Percentiles rank a stretch among this genome's conserved stretches.
Evolutionary conservation across 768 basidiomycete species (phyloP).

Genomic region (Filobasidium floriforme): DNA sequence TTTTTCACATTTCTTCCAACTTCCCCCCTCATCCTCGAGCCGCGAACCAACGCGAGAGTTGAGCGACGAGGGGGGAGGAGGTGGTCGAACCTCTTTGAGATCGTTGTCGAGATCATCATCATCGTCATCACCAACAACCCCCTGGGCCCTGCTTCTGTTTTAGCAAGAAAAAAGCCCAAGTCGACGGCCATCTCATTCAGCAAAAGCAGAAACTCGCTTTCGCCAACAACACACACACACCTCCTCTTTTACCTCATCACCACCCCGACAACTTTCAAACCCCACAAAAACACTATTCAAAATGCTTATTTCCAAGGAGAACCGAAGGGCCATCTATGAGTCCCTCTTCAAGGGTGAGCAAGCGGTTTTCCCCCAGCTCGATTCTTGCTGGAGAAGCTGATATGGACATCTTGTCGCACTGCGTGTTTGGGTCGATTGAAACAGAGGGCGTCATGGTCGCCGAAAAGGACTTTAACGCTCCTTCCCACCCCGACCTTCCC

Average conservation of each 20-base stretch:
- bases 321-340: slow-evolving; percentile 94
- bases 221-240: neutral
- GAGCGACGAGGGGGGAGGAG: too few species aligned
- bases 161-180: slow-evolving; percentile 23
- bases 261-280: slow-evolving; percentile 13
- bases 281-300: slow-evolving; percentile 24
- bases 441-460: slow-evolving; percentile 97
- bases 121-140: neutral
- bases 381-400: too few species aligned
- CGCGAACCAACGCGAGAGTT: neutral
- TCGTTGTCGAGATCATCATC: too few species aligned
- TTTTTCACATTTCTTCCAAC: neutral
- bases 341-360: slow-evolving; percentile 96
- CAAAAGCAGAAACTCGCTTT: slow-evolving; percentile 4
- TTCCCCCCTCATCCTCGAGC: neutral
- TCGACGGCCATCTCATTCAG: slow-evolving; percentile 21
- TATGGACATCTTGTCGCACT: too few species aligned
- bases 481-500: slow-evolving; percentile 80
- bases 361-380: too few species aligned
- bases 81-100: too few species aligned
- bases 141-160: neutral
- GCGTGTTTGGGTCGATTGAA: neutral
- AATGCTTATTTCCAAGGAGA: slow-evolving; percentile 95
- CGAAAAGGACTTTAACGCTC: slow-evolving; percentile 97
- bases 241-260: slow-evolving; percentile 10